A percentile compares a stretch with the other conserved stretches of the same genome.
These are phyloP conservation scores for Suillus discolor DNA, from an alignment of 768 basidiomycete species.

Conservation along the genomic window DNA sequence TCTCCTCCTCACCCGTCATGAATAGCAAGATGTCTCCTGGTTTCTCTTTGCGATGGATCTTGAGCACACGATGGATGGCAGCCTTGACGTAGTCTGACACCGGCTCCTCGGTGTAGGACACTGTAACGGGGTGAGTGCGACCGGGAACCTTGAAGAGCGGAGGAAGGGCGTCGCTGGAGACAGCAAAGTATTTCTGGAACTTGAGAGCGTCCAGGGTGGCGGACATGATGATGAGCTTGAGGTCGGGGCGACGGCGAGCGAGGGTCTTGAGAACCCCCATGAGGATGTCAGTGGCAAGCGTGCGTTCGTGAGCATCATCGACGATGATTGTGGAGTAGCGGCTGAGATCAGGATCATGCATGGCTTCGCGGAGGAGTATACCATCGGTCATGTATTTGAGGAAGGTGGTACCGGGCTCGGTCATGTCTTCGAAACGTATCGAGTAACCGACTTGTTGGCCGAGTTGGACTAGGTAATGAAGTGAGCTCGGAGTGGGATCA, in stretches of 20 bases:
- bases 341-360: slow-evolving; percentile 89
- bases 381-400: slow-evolving; percentile 99
- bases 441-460: slow-evolving; percentile 97
- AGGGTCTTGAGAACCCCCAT: slow-evolving; percentile 95
- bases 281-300: slow-evolving; percentile 95
- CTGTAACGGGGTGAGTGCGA: slow-evolving; percentile 93
- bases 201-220: slow-evolving; percentile 97
- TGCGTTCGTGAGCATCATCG: slow-evolving; percentile 98
- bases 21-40: slow-evolving; percentile 93
- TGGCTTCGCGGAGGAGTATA: slow-evolving; percentile 97
- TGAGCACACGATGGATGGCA: slow-evolving; percentile 92
- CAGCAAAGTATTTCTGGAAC: slow-evolving; percentile 91
- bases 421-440: slow-evolving; percentile 92
- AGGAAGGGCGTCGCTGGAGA: slow-evolving; percentile 46
- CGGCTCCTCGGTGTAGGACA: slow-evolving; percentile 91
- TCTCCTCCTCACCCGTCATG: slow-evolving; percentile 98
- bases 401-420: slow-evolving; percentile 87
- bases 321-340: slow-evolving; percentile 98
- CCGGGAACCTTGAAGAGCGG: slow-evolving; percentile 92
- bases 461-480: slow-evolving; percentile 64
- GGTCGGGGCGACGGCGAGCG: slow-evolving; percentile 77
- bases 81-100: slow-evolving; percentile 97
- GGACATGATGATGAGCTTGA: slow-evolving; percentile 98
- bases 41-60: slow-evolving; percentile 96
- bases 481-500: neutral